Conservation (phyloP, 345 rosid species). For the Mallotus nudiflorus region DNA sequence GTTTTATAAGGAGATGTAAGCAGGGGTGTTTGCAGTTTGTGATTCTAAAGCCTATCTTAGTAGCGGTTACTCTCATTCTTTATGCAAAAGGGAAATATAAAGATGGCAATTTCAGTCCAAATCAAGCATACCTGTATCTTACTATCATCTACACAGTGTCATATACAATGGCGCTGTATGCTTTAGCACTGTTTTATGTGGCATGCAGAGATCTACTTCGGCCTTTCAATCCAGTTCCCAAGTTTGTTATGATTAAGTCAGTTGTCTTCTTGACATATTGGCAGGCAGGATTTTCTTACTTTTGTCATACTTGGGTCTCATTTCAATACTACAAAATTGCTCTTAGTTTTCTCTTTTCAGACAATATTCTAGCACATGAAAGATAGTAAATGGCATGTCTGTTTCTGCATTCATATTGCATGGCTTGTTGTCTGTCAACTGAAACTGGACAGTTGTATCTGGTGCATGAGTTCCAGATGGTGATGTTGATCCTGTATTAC, state of each 20-base stretch:
- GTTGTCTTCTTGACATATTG: conserved; percentile 97
- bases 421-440: background rate
- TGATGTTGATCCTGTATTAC: background rate
- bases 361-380: background rate
- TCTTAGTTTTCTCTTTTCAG: background rate
- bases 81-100: conserved; percentile 93
- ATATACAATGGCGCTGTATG: conserved; percentile 86
- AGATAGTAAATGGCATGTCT: background rate
- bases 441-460: background rate
- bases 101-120: conserved; percentile 95
- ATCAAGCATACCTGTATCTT: conserved; percentile 83
- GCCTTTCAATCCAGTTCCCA: conserved; percentile 99
- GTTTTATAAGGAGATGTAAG: conserved; percentile 95
- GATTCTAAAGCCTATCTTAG: conserved; percentile 89
- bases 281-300: conserved; percentile 60
- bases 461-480: background rate
- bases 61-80: conserved; percentile 79
- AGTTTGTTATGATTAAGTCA: conserved; percentile 90
- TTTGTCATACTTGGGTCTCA: background rate
- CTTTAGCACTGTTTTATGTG: conserved; percentile 79
- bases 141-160: conserved; percentile 92
- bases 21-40: conserved; percentile 99
- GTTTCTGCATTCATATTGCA: background rate
- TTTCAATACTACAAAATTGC: too few species aligned
- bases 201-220: conserved; percentile 98